Percentiles rank a stretch among this genome's conserved stretches.
phyloP scores from a whole-genome alignment of 2,329 filamentous ascomycete species.

The Penicillium glabrum region DNA sequence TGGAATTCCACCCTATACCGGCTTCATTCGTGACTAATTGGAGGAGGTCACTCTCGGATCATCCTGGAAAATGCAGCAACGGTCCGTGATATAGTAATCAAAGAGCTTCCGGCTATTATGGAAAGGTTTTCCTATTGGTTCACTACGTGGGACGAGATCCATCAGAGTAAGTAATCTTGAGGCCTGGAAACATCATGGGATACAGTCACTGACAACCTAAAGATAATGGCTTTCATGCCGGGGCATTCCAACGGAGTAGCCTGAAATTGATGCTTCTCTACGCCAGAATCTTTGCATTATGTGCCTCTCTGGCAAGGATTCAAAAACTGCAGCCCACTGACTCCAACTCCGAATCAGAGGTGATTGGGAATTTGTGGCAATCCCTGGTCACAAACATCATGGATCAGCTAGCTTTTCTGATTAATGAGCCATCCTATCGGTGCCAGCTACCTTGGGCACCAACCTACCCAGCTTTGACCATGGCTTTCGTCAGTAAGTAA shows the following conservation, averaged over 20 bases:
- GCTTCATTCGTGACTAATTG: not conserved
- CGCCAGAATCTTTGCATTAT: conserved; percentile 34
- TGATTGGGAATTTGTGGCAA: conserved; percentile 29
- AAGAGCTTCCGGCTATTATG: conserved; percentile 34
- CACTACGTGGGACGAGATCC: conserved; percentile 36
- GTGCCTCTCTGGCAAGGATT: conserved; percentile 33
- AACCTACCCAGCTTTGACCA: conserved; percentile 35
- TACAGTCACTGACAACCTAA: not conserved
- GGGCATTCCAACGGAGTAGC: conserved; percentile 37
- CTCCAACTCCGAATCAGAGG: conserved; percentile 21
- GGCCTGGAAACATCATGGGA: fast-evolving
- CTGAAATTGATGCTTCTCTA: conserved; percentile 36
- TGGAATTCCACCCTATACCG: no score
- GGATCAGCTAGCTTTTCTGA: conserved; percentile 33
- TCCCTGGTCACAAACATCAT: conserved; percentile 34
- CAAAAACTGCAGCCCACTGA: conserved; percentile 31
- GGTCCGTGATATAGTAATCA: conserved; percentile 24
- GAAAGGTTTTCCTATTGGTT: conserved; percentile 33
- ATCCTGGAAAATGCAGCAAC: conserved; percentile 30
- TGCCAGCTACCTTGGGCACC: conserved; percentile 36
- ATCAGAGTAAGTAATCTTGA: conserved; percentile 26
- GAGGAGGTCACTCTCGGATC: conserved; percentile 26
- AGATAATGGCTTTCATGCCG: conserved; percentile 39
- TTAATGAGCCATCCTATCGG: conserved; percentile 33
- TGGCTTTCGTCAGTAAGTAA: conserved; percentile 38